These are phyloP conservation scores for Scheffersomyces amazonensis DNA, from an alignment of 805 yeast species.

Conservation along the genomic window DNA sequence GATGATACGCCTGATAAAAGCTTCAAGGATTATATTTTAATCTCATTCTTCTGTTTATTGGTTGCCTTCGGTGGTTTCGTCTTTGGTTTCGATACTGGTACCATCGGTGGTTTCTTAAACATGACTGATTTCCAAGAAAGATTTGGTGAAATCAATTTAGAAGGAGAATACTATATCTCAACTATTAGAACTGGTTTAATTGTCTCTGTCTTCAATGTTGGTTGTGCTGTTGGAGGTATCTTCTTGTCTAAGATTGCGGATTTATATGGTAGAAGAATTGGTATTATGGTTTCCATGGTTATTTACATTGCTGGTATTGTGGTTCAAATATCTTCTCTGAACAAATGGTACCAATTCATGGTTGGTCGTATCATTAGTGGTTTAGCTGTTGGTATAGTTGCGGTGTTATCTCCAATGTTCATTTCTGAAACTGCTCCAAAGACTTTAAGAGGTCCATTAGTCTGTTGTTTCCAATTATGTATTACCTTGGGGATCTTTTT, in stretches of 20 bases:
- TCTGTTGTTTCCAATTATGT: slow-evolving; percentile 67
- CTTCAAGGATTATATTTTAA: slow-evolving; percentile 29
- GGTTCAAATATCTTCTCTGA: slow-evolving; percentile 55
- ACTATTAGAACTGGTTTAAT: slow-evolving; percentile 50
- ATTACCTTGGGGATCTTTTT: slow-evolving; percentile 69
- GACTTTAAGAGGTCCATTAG: slow-evolving; percentile 67
- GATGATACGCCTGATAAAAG: slow-evolving; percentile 21
- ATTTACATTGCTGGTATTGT: slow-evolving; percentile 61
- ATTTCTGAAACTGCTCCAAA: slow-evolving; percentile 72
- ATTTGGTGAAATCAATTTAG: slow-evolving; percentile 45
- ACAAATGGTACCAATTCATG: slow-evolving; percentile 60
- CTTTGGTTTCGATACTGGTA: slow-evolving; percentile 79
- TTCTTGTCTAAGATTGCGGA: slow-evolving; percentile 58
- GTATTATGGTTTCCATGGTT: slow-evolving; percentile 50
- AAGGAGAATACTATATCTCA: slow-evolving; percentile 42
- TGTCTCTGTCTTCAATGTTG: slow-evolving; percentile 59
- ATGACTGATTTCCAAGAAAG: slow-evolving; percentile 54
- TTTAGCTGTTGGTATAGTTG: slow-evolving; percentile 67
- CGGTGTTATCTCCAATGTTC: slow-evolving; percentile 65
- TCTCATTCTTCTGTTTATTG: slow-evolving; percentile 45
- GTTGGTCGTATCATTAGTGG: slow-evolving; percentile 69
- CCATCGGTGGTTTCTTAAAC: slow-evolving; percentile 68
- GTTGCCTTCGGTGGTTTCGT: slow-evolving; percentile 78
- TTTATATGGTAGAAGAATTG: slow-evolving; percentile 56
- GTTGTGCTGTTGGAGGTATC: slow-evolving; percentile 73